Evolutionary conservation across 2,329 filamentous ascomycete genomes (phyloP).

Genomic region (Phoma herbarum): DNA sequence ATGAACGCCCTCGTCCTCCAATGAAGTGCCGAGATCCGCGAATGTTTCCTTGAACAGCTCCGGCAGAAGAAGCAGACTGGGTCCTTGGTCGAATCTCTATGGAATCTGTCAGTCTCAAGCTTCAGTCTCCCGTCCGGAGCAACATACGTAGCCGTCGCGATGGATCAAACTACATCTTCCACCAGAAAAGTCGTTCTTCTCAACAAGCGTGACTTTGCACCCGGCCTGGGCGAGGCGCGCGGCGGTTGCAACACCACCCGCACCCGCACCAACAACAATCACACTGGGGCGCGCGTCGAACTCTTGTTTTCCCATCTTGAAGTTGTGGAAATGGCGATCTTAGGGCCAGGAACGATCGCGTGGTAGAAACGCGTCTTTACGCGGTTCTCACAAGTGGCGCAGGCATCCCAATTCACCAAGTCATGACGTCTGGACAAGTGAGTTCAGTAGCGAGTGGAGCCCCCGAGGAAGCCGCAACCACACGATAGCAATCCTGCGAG

Average conservation of each 20-base stretch:
- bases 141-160: conserved; percentile 63
- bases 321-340: conserved; percentile 17
- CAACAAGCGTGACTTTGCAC: conserved; percentile 76
- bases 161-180: conserved; percentile 74
- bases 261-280: conserved; percentile 68
- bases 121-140: neutral
- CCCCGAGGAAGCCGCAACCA: conserved; percentile 15
- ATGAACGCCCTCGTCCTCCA: conserved; percentile 71
- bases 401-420: conserved; percentile 22
- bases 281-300: conserved; percentile 33
- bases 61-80: conserved; percentile 76
- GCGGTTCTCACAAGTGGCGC: conserved; percentile 19
- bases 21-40: conserved; percentile 70
- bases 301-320: conserved; percentile 21
- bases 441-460: conserved; percentile 18
- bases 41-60: conserved; percentile 75
- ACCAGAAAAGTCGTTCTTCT: conserved; percentile 78
- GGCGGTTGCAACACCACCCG: conserved; percentile 75
- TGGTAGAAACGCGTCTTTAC: conserved; percentile 20
- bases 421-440: conserved; percentile 23
- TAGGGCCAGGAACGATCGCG: conserved; percentile 14
- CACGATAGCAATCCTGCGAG: conserved; percentile 9
- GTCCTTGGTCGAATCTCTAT: conserved; percentile 77
- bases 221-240: conserved; percentile 76
- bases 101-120: conserved; percentile 10